phyloP scores from a whole-genome alignment of 768 basidiomycete genomes.

The Tricholoma terreum region DNA sequence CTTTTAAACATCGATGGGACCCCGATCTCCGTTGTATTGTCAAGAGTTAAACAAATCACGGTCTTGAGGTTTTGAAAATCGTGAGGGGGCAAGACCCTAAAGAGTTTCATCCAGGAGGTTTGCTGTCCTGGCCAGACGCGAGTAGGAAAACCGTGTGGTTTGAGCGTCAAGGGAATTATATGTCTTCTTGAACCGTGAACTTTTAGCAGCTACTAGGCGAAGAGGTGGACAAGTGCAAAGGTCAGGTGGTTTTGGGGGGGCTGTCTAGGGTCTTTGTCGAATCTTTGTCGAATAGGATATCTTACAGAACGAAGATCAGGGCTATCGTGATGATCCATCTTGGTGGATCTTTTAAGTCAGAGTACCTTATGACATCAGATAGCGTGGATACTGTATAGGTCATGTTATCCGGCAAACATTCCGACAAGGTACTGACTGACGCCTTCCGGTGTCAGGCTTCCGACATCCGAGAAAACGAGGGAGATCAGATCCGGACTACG shows the following conservation, averaged over 20 bases:
- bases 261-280: conserved; percentile 5
- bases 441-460: conserved; percentile 87
- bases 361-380: conserved; percentile 10
- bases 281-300: not conserved
- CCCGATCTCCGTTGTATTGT: not conserved
- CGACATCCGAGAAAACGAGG: conserved; percentile 92
- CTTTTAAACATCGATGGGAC: conserved; percentile 1
- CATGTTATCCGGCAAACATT: conserved; percentile 74
- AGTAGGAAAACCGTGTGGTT: not conserved
- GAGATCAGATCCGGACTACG: conserved; percentile 87
- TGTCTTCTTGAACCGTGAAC: not conserved
- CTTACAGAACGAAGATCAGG: conserved; percentile 25
- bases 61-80: not conserved
- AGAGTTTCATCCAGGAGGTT: not conserved
- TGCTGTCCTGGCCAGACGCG: not conserved
- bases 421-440: conserved; percentile 95
- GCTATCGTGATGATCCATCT: conserved; percentile 36
- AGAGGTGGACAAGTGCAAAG: not conserved
- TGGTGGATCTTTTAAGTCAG: conserved; percentile 2
- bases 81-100: not conserved
- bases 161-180: not conserved
- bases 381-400: conserved; percentile 10
- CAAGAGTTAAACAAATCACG: not conserved
- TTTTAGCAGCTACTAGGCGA: not conserved
- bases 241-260: not conserved